Percentiles rank a stretch among this genome's conserved stretches.
These are phyloP conservation scores for Uronychia setigera DNA, from an alignment of 73 alveolate genomes.

Conservation along the genomic window DNA sequence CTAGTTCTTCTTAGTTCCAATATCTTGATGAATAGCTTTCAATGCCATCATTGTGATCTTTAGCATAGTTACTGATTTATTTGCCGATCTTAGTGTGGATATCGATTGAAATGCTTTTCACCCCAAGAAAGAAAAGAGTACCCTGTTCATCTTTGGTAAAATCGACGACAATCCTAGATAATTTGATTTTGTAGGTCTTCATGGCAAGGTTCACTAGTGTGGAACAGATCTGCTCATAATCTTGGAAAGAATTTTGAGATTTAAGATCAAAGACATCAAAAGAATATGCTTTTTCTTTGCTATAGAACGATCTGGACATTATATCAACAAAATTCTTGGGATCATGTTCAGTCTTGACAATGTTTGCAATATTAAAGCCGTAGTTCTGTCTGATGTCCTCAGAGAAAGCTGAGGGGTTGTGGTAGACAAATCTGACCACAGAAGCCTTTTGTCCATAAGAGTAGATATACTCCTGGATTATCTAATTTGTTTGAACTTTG, in stretches of 20 bases:
- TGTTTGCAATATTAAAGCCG: not conserved
- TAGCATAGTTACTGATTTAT: not conserved
- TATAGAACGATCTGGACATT: not conserved
- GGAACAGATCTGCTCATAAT: not conserved
- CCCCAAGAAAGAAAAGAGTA: not conserved
- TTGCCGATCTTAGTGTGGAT: not conserved
- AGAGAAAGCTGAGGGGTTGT: not conserved
- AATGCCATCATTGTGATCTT: not conserved
- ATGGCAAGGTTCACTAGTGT: not conserved
- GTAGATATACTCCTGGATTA: not conserved
- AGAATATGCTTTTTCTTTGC: not conserved
- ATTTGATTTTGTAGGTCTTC: not conserved
- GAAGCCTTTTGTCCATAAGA: not conserved
- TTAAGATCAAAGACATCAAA: not conserved
- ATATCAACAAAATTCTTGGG: not conserved
- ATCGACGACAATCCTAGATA: not conserved
- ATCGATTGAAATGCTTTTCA: not conserved
- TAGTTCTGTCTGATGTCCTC: not conserved
- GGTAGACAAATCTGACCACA: not conserved
- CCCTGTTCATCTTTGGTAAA: not conserved
- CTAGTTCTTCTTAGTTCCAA: not conserved
- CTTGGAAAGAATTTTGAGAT: not conserved
- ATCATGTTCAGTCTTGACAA: not conserved
- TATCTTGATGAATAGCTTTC: not conserved
- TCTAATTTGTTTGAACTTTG: not conserved